Evolutionary conservation across 495 filamentous ascomycete genomes (phyloP).

Genomic region (Cetradonia linearis): DNA sequence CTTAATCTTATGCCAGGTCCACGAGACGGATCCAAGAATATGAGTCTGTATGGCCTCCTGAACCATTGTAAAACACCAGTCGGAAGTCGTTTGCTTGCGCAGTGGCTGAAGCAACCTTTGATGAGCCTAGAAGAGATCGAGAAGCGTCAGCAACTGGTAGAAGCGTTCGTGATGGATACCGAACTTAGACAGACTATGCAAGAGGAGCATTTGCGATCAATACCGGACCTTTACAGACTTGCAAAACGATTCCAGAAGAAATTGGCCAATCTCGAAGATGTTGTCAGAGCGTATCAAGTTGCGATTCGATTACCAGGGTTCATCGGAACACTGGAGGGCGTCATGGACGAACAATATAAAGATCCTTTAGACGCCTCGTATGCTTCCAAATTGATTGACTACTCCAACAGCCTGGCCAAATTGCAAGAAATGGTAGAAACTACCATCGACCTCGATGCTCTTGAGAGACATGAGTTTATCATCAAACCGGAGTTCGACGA

Average conservation of each 20-base stretch:
- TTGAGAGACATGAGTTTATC: conserved; percentile 96
- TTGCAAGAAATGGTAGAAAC: conserved; percentile 98
- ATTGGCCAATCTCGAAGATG: conserved; percentile 86
- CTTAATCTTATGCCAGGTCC: conserved; percentile 96
- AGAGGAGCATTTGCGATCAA: conserved; percentile 87
- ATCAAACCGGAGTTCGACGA: conserved; percentile 99
- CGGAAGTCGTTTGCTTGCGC: conserved; percentile 78
- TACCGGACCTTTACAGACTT: conserved; percentile 88
- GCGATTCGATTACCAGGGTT: conserved; percentile 85
- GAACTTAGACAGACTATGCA: conserved; percentile 95
- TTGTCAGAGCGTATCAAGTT: conserved; percentile 90
- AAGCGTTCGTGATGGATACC: conserved; percentile 88
- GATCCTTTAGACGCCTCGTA: conserved; percentile 82
- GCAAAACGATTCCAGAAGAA: conserved; percentile 90
- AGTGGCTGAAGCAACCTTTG: conserved; percentile 96
- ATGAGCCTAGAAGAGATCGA: conserved; percentile 89
- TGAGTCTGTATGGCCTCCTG: conserved; percentile 87
- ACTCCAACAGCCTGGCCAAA: conserved; percentile 70
- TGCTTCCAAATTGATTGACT: conserved; percentile 66
- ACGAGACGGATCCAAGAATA: conserved; percentile 89
- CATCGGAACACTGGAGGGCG: conserved; percentile 74
- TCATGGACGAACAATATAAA: conserved; percentile 92
- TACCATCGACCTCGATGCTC: conserved; percentile 88
- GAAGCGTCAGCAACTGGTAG: conserved; percentile 84
- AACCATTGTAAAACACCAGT: conserved; percentile 98